Evolutionary conservation across 1,284 basidiomycete species (phyloP).

Genomic region (Meripilus lineatus): DNA sequence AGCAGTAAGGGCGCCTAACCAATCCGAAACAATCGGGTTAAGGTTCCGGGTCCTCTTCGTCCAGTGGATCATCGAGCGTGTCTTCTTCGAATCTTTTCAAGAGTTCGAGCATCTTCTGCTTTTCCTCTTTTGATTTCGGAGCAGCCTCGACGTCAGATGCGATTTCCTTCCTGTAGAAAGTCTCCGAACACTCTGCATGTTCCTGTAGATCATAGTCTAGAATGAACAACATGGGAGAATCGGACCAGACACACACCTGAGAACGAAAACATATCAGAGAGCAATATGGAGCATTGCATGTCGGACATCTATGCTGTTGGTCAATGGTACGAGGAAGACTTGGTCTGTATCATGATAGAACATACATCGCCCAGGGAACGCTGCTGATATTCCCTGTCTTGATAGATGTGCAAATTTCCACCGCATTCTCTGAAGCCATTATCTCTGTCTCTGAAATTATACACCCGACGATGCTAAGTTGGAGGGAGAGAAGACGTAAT

Average conservation of each 20-base stretch:
- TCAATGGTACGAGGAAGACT: constrained; percentile 6
- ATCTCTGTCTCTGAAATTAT: too few species aligned
- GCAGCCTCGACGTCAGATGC: constrained; percentile 52
- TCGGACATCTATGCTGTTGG: constrained; percentile 54
- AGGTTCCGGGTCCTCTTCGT: constrained; percentile 41
- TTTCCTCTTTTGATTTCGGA: constrained; percentile 50
- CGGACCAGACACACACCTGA: constrained; percentile 41
- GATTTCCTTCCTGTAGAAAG: constrained; percentile 70
- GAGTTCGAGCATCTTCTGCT: constrained; percentile 60
- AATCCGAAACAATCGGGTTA: too few species aligned
- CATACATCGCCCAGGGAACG: constrained; percentile 34
- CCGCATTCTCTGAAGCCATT: too few species aligned
- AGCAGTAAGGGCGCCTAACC: too few species aligned
- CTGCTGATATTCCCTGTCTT: constrained; percentile 21
- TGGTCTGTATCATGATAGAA: constrained; percentile 6
- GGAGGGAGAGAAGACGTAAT: too few species aligned
- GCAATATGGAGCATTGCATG: constrained; percentile 77
- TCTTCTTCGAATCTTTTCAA: constrained; percentile 69
- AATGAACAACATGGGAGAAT: too few species aligned
- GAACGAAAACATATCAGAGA: constrained; percentile 75
- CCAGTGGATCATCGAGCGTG: constrained; percentile 33
- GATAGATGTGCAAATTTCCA: too few species aligned
- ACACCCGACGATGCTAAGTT: too few species aligned
- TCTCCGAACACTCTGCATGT: constrained; percentile 70
- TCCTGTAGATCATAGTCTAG: not conserved